phyloP scores from a whole-genome alignment of 2,329 filamentous ascomycete species.

The Apiospora sp. region DNA sequence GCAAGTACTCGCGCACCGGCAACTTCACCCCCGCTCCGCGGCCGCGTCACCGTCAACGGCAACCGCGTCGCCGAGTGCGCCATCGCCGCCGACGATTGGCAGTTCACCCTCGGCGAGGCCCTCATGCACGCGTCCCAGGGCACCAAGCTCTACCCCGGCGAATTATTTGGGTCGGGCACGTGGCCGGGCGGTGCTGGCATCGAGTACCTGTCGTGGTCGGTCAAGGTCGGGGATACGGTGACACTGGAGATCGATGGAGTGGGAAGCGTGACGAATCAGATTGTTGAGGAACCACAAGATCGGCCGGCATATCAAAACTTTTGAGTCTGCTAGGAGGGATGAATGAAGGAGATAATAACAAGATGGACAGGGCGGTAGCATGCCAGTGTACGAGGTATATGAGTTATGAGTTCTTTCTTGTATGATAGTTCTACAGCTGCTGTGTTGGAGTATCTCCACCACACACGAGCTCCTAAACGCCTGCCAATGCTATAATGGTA shows the following conservation, averaged over 20 bases:
- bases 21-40: too few relatives aligned
- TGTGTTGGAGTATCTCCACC: not conserved
- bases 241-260: conserved; percentile 39
- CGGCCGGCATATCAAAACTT: not conserved
- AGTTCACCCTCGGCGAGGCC: conserved; percentile 37
- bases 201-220: conserved; percentile 34
- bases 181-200: conserved; percentile 38
- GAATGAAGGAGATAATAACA: not conserved
- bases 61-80: conserved; percentile 32
- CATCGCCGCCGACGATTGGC: conserved; percentile 31
- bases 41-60: conserved; percentile 34
- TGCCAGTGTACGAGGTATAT: not conserved
- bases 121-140: conserved; percentile 35
- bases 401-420: not conserved
- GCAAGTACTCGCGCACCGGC: too few relatives aligned
- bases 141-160: conserved; percentile 37
- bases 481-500: conserved; percentile 4
- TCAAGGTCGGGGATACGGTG: conserved; percentile 37
- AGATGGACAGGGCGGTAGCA: not conserved
- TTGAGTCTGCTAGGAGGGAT: not conserved
- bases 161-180: conserved; percentile 40
- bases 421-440: not conserved
- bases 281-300: conserved; percentile 26
- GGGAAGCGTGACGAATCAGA: conserved; percentile 38
- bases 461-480: not conserved